A percentile compares a stretch with the other conserved stretches of the same genome.
phyloP scores from a whole-genome alignment of 305 asterid species.

The Fraxinus sp. region DNA sequence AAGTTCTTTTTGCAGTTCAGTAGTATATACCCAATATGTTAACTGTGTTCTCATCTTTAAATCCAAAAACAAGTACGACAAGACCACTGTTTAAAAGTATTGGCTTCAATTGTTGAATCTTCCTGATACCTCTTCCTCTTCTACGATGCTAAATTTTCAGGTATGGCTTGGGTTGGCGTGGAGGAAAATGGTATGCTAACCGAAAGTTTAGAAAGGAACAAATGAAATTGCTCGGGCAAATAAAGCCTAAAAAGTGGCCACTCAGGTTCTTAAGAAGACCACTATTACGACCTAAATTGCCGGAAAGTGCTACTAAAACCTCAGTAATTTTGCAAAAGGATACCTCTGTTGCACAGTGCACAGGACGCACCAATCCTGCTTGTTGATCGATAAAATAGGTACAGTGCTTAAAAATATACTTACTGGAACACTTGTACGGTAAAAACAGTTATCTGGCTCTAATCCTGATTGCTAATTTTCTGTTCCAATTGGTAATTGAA shows the following conservation, averaged over 20 bases:
- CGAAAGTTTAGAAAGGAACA: slow-evolving; percentile 66
- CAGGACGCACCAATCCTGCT: slow-evolving; percentile 10
- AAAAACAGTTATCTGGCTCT: background rate
- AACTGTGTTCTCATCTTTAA: background rate
- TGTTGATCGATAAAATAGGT: background rate
- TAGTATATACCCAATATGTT: background rate
- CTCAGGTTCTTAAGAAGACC: slow-evolving; percentile 67
- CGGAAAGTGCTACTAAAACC: slow-evolving; percentile 32
- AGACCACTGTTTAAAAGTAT: background rate
- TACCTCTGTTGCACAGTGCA: slow-evolving; percentile 19
- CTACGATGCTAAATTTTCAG: slow-evolving; percentile 35
- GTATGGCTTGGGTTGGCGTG: slow-evolving; percentile 82
- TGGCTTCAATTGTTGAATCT: background rate
- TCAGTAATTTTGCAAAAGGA: slow-evolving; percentile 41
- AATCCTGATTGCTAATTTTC: background rate
- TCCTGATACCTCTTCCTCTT: background rate
- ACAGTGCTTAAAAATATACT: background rate
- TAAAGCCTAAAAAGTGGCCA: slow-evolving; percentile 65
- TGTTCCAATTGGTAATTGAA: background rate
- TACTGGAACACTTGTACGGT: background rate
- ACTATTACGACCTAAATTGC: slow-evolving; percentile 33
- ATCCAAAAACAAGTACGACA: background rate
- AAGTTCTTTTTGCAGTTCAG: background rate
- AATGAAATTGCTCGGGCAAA: slow-evolving; percentile 62
- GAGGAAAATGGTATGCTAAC: slow-evolving; percentile 73